Percentiles rank a stretch among this genome's conserved stretches.
phyloP scores from a whole-genome alignment of 1,139 yeast genomes.

The Suhomyces ambrosiae region DNA sequence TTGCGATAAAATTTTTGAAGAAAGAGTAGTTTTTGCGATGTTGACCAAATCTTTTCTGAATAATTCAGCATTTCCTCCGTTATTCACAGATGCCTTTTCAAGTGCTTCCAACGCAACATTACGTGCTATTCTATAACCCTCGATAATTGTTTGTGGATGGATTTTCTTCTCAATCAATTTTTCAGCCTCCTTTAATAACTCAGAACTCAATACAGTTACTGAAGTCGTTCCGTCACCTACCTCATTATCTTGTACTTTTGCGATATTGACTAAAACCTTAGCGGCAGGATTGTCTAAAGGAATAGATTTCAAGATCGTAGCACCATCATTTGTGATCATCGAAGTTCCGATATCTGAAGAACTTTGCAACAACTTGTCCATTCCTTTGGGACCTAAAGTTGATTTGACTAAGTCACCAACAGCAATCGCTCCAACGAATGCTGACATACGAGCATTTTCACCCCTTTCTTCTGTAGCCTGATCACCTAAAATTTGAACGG shows the following conservation, averaged over 20 bases:
- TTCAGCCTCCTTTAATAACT: constrained; percentile 92
- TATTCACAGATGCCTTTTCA: constrained; percentile 75
- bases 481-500: constrained; percentile 93
- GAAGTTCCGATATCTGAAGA: constrained; percentile 74
- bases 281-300: constrained; percentile 99
- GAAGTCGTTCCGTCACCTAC: constrained; percentile 99
- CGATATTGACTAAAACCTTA: constrained; percentile 89
- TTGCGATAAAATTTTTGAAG: constrained; percentile 92
- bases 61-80: constrained; percentile 58
- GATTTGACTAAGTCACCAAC: constrained; percentile 97
- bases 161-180: constrained; percentile 87
- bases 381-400: constrained; percentile 96
- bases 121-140: constrained; percentile 90
- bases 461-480: constrained; percentile 98
- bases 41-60: constrained; percentile 79
- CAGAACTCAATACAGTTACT: constrained; percentile 90
- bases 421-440: constrained; percentile 98
- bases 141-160: constrained; percentile 97
- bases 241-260: constrained; percentile 97
- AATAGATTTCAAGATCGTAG: constrained; percentile 90
- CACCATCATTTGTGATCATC: constrained; percentile 95
- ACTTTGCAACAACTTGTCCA: constrained; percentile 93
- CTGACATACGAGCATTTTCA: constrained; percentile 95
- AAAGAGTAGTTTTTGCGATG: constrained; percentile 90
- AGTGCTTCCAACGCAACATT: constrained; percentile 81